Evolutionary conservation across 1,284 basidiomycete species (phyloP).

Genomic region (Cryptococcus sp.): DNA sequence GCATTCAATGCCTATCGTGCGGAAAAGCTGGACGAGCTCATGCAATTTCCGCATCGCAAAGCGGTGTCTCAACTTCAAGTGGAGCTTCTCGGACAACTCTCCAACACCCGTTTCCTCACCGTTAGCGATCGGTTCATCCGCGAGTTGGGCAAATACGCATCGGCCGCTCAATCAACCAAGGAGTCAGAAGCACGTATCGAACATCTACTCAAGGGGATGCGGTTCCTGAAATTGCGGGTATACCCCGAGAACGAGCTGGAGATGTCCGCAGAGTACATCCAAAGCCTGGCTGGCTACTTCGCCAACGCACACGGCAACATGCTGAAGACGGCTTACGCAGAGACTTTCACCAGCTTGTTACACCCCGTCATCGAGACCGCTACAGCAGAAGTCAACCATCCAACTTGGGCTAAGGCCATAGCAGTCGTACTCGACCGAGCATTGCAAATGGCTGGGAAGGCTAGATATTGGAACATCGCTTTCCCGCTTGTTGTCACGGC

Average conservation of each 20-base stretch:
- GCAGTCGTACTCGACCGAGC: constrained; percentile 82
- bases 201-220: constrained; percentile 75
- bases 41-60: constrained; percentile 64
- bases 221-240: constrained; percentile 79
- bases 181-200: constrained; percentile 79
- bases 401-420: constrained; percentile 89
- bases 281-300: constrained; percentile 78
- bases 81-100: constrained; percentile 76
- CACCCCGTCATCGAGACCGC: constrained; percentile 93
- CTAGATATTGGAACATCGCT: constrained; percentile 85
- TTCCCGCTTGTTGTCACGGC: constrained; percentile 82
- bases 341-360: constrained; percentile 74
- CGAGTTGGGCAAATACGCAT: constrained; percentile 71
- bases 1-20: constrained; percentile 81
- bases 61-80: constrained; percentile 79
- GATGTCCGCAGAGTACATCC: constrained; percentile 88
- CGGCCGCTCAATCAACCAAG: constrained; percentile 69
- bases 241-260: constrained; percentile 94
- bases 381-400: constrained; percentile 94
- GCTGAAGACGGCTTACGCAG: constrained; percentile 83
- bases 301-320: constrained; percentile 79
- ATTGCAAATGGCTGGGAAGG: constrained; percentile 81
- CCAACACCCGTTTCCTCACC: constrained; percentile 76
- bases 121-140: constrained; percentile 82
- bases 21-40: constrained; percentile 60